These are phyloP conservation scores for Populus tomentosa DNA, from an alignment of 441 rosid species.

Conservation along the genomic window DNA sequence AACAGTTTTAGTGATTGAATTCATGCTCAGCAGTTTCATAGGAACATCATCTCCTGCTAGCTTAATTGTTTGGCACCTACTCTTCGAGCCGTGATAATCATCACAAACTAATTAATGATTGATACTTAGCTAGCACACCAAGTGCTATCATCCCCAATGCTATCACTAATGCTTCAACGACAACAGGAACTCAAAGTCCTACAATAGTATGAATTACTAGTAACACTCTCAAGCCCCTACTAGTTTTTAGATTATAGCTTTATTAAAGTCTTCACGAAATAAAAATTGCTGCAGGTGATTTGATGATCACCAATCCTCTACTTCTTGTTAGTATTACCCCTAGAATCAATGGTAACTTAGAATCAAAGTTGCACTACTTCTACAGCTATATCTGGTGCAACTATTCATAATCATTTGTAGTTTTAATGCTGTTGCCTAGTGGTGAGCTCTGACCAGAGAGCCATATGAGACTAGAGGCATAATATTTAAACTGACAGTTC, in stretches of 20 bases:
- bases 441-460: neutral
- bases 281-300: neutral
- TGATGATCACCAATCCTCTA: neutral
- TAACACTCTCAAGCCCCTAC: neutral
- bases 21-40: neutral
- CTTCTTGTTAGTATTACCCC: neutral
- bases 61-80: neutral
- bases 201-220: neutral
- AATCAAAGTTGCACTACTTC: neutral
- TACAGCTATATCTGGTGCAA: neutral
- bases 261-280: neutral
- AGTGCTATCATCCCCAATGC: slow-evolving; percentile 2
- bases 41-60: neutral
- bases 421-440: neutral
- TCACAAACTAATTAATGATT: neutral
- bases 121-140: neutral
- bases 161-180: neutral
- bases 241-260: neutral
- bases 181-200: neutral
- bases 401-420: neutral
- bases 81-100: neutral
- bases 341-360: neutral
- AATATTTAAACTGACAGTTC: neutral
- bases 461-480: neutral
- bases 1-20: neutral